A percentile compares a stretch with the other conserved stretches of the same genome.
Conservation (phyloP, 2,329 filamentous ascomycete genomes). For the Coniochaeta sp. region DNA sequence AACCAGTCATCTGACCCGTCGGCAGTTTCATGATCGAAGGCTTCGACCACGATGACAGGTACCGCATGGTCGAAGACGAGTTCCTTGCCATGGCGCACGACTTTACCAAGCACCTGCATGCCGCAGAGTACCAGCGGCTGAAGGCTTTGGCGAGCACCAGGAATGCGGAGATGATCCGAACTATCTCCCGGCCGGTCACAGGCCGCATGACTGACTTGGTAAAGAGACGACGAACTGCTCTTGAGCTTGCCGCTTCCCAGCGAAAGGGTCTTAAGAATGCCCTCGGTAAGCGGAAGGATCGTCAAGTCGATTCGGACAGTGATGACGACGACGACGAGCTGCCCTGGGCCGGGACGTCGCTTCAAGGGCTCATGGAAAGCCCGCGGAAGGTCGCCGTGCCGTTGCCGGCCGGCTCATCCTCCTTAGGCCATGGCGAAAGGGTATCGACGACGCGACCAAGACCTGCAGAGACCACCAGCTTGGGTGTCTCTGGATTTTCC, state of each 20-base stretch:
- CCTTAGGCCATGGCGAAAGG: neutral
- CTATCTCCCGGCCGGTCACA: constrained; percentile 45
- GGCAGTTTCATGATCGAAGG: constrained; percentile 57
- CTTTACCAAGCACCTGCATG: constrained; percentile 70
- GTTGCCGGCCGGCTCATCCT: constrained; percentile 8
- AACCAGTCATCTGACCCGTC: neutral
- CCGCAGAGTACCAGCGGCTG: constrained; percentile 67
- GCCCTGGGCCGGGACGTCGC: constrained; percentile 25
- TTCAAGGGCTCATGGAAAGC: constrained; percentile 36
- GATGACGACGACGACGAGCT: constrained; percentile 16
- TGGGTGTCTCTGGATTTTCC: neutral
- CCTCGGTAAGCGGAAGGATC: constrained; percentile 7
- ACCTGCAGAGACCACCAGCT: neutral
- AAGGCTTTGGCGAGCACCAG: constrained; percentile 48
- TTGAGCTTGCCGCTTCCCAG: constrained; percentile 27
- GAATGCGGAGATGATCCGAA: constrained; percentile 43
- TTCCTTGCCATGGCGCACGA: constrained; percentile 58
- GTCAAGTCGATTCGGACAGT: constrained; percentile 9
- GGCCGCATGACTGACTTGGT: constrained; percentile 28
- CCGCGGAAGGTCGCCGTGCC: constrained; percentile 21
- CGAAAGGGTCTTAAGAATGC: constrained; percentile 17
- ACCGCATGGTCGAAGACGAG: constrained; percentile 81
- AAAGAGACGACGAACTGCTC: constrained; percentile 25
- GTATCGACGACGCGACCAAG: too few relatives aligned
- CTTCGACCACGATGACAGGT: constrained; percentile 60